Evolutionary conservation across 208 protist species (phyloP), one percentile per base, ranked within the genome.

Genomic region (Leishmania gerbilli): DNA sequence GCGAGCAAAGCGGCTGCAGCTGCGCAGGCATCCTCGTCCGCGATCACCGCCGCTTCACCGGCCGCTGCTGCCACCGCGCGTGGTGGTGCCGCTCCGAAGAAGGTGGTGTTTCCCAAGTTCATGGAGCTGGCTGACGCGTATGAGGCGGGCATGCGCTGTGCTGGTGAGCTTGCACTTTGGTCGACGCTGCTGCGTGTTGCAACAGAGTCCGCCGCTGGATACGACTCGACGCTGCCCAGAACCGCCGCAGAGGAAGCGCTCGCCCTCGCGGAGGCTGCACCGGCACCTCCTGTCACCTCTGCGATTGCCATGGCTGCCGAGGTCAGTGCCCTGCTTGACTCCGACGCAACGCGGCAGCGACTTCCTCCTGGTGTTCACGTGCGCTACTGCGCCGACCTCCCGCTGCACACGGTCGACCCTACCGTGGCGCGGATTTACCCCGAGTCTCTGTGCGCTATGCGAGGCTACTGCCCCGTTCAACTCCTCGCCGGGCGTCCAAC

Each of bases 91-190:
- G 88, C 94, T 7, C 83, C 90, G 37, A 93, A 94, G 80, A 79
- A 84, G 56, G 55, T 86, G 19, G 87, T 94, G 5, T 95, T 94
- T 68, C 92, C 95, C 3, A 84, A 85, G 47, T 96, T 96, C 65
- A 89, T 97, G 71, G 86, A 91, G 51, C 84, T 98, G 42, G 82
- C 92, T 0, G 93, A 97, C 40, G 84, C 88, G 9, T 97, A 95
- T 80, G 88, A 90, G 75, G 78, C 82, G 24, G 86, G 86, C 7
- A 60, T 79, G 76, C 83, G 82, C 56, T 90, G 83, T n/a, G 81
- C 80, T 31, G 84, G 88, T 40, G 88, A 91, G 76, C 88, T 95
- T 78, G 87, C 77, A 19, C 89, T 95, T 58, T 85, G 89, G 75
- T 27, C 71, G 9, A 80, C 81, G 24, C 60, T 98, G 2, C 51